phyloP scores from a whole-genome alignment of 129 eudicot species.

The Tagetes patula region DNA sequence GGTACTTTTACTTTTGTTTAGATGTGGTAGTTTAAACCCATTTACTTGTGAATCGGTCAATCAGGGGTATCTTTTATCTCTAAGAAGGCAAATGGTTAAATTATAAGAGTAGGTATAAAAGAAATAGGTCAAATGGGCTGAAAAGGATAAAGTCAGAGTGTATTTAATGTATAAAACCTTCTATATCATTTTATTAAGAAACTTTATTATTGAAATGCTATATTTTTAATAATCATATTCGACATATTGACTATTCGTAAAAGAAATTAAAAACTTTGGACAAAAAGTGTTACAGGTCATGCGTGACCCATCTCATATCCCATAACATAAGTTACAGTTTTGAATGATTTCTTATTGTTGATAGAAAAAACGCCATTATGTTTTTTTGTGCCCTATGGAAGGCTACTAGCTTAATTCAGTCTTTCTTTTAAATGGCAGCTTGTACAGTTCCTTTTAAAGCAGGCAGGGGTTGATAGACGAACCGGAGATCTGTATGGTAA shows the following conservation, averaged over 20 bases:
- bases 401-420: constrained; percentile 11
- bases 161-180: background rate
- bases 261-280: background rate
- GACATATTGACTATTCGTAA: background rate
- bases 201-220: background rate
- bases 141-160: background rate
- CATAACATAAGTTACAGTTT: background rate
- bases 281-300: background rate
- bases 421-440: constrained; percentile 57
- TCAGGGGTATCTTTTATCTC: background rate
- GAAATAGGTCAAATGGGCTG: background rate
- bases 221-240: background rate
- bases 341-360: background rate
- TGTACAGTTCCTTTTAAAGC: constrained; percentile 90
- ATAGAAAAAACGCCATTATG: background rate
- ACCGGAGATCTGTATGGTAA: constrained; percentile 98
- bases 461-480: constrained; percentile 92
- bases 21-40: background rate
- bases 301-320: background rate
- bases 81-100: background rate
- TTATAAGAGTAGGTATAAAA: background rate
- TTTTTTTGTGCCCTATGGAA: background rate
- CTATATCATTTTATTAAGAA: background rate
- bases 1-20: constrained; percentile 42
- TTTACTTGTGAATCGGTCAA: background rate